Evolutionary conservation across 2,329 filamentous ascomycete species (phyloP), one percentile per base, ranked within the genome.

Genomic region (Aspergillus costaricaensis): DNA sequence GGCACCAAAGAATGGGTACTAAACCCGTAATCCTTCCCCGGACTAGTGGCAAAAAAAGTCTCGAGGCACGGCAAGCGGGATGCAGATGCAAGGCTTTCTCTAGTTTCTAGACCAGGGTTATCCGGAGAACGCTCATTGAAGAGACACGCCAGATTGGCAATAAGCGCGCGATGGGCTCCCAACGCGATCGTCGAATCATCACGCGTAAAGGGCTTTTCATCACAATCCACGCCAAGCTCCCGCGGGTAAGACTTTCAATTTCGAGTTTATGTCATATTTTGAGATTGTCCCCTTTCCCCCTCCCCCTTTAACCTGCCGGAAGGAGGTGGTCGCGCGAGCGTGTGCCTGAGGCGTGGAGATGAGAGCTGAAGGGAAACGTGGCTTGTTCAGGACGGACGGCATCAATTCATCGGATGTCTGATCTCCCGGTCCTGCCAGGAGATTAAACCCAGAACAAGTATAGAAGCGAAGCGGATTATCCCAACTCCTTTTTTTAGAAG

Each of bases 171-270:
- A 65, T 62, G 60, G 59, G 54, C 61, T 65, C 64, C 48, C 60
- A 49, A 64, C 63, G 63, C 66, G 65, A 70, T 67, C 59, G 62
- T 64, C 68, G 64, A 72, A 70, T 73, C 66, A 72, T 47, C 62
- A 66, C 63, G 67, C 65, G 66, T 68, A 58, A 52, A 62, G 57
- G 62, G 60, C 50, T 62, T 64, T 60, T 67, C 61, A 54, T 67
- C 61, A 54, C 61, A 62, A 65, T 67, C 60, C 57, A 59, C 60
- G 69, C 70, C 67, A 69, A 69, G 68, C 58, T 57, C 57, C 59
- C 59, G 51, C 58, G 62, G 57, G 58, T 61, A 58, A 65, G 57
- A 60, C 58, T 43, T 59, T 58, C 48, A 57, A 14, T 36, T 36
- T 36, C 32, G 10, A 23, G 54, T 52, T 67, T 66, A 62, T 67